A percentile compares a stretch with the other conserved stretches of the same genome.
These are phyloP conservation scores for Penicillium paxilli DNA, from an alignment of 495 filamentous ascomycete species.

Conservation along the genomic window DNA sequence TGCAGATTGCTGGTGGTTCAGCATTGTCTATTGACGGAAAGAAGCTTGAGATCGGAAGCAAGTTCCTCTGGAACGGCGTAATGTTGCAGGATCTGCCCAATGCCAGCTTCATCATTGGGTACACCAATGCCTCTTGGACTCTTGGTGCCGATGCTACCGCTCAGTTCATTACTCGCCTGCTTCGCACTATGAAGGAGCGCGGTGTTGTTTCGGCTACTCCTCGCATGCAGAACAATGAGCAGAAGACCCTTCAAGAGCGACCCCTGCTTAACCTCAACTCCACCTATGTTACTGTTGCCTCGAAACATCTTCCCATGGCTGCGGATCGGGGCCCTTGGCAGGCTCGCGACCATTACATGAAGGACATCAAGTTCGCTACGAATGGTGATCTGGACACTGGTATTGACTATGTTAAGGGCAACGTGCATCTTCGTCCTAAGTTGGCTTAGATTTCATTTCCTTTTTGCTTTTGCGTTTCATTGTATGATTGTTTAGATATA, in stretches of 20 bases:
- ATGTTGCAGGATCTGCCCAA: slow-evolving; percentile 65
- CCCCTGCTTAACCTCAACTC: slow-evolving; percentile 47
- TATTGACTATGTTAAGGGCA: slow-evolving; percentile 34
- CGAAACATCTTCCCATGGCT: slow-evolving; percentile 41
- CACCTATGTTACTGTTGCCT: slow-evolving; percentile 49
- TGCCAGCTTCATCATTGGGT: slow-evolving; percentile 54
- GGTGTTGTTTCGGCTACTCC: slow-evolving; percentile 41
- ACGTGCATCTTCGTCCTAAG: slow-evolving; percentile 21
- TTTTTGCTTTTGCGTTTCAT: background rate
- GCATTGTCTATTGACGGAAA: slow-evolving; percentile 55
- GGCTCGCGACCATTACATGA: slow-evolving; percentile 53
- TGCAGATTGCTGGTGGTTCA: slow-evolving; percentile 54
- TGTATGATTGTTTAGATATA: slow-evolving; percentile 9
- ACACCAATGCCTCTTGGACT: slow-evolving; percentile 60
- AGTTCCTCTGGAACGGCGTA: slow-evolving; percentile 57
- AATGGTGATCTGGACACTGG: slow-evolving; percentile 45
- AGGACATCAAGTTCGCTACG: slow-evolving; percentile 51
- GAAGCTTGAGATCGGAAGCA: slow-evolving; percentile 42
- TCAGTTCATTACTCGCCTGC: slow-evolving; percentile 43
- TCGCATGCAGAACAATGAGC: slow-evolving; percentile 31
- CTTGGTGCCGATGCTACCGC: slow-evolving; percentile 57
- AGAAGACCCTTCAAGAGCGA: slow-evolving; percentile 31
- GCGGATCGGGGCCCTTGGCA: slow-evolving; percentile 54
- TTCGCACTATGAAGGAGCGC: slow-evolving; percentile 41
- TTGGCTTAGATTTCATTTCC: slow-evolving; percentile 9